These are phyloP conservation scores for Wickerhamomyces bisporus DNA, from an alignment of 805 yeast genomes.

Conservation along the genomic window DNA sequence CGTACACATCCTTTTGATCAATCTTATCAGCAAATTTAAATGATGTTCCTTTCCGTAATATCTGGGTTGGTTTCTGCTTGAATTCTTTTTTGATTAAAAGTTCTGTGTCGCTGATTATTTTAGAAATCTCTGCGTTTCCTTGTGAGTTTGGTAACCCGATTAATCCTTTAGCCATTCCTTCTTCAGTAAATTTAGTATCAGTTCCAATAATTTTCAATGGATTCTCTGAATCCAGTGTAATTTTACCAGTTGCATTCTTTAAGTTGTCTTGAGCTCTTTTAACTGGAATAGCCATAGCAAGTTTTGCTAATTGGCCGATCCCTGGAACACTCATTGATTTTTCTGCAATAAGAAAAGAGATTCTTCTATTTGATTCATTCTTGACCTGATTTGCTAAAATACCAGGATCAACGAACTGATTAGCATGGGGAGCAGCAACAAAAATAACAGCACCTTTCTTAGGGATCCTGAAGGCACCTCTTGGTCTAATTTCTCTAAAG, in stretches of 20 bases:
- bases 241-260: conserved; percentile 58
- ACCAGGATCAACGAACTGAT: conserved; percentile 78
- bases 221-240: conserved; percentile 49
- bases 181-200: conserved; percentile 58
- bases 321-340: conserved; percentile 59
- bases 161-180: conserved; percentile 58
- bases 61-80: conserved; percentile 39
- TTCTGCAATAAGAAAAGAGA: conserved; percentile 83
- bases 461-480: conserved; percentile 78
- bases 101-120: conserved; percentile 68
- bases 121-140: conserved; percentile 69
- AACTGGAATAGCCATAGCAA: conserved; percentile 85
- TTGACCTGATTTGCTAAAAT: conserved; percentile 79
- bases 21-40: conserved; percentile 78
- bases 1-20: conserved; percentile 80
- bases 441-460: conserved; percentile 79
- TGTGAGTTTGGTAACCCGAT: conserved; percentile 71
- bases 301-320: conserved; percentile 71
- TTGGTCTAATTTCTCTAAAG: conserved; percentile 81
- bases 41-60: conserved; percentile 46
- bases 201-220: conserved; percentile 54
- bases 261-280: conserved; percentile 88
- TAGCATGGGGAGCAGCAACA: conserved; percentile 98
- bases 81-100: conserved; percentile 67
- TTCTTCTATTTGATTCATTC: conserved; percentile 57